phyloP scores from a whole-genome alignment of 371 early-diverging fungal species.

The Mortierella sp. region DNA sequence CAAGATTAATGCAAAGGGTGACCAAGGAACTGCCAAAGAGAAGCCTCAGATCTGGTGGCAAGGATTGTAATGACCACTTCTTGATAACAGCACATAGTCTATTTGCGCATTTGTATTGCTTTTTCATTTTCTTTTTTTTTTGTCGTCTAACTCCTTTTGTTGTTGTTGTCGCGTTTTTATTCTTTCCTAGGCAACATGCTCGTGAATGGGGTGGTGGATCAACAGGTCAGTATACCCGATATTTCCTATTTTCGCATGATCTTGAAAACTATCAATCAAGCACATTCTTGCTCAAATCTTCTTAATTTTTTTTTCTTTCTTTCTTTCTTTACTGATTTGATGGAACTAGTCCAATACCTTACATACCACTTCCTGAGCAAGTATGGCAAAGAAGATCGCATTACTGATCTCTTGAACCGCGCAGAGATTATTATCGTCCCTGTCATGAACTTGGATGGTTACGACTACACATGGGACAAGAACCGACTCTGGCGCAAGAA shows the following conservation, averaged over 20 bases:
- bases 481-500: constrained; percentile 74
- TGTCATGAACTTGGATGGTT: constrained; percentile 71
- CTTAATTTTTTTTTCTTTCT: too few species aligned
- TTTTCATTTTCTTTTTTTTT: not conserved
- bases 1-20: constrained; percentile 50
- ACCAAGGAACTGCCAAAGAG: constrained; percentile 36
- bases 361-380: constrained; percentile 53
- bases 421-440: constrained; percentile 65
- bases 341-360: constrained; percentile 57
- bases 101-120: not conserved
- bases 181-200: constrained; percentile 58
- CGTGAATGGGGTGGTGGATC: constrained; percentile 68
- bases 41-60: constrained; percentile 65
- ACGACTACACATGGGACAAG: constrained; percentile 59
- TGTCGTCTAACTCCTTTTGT: not conserved
- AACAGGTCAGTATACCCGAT: constrained; percentile 17
- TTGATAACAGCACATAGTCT: not conserved
- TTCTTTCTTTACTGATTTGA: constrained; percentile 11
- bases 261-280: too few species aligned
- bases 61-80: constrained; percentile 31
- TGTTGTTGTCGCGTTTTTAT: too few species aligned
- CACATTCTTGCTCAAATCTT: too few species aligned
- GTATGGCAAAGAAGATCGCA: constrained; percentile 52
- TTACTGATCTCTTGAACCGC: constrained; percentile 53
- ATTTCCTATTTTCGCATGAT: too few species aligned